Evolutionary conservation across 768 basidiomycete genomes (phyloP).

Genomic region (Phlebiopsis flavidoalba): DNA sequence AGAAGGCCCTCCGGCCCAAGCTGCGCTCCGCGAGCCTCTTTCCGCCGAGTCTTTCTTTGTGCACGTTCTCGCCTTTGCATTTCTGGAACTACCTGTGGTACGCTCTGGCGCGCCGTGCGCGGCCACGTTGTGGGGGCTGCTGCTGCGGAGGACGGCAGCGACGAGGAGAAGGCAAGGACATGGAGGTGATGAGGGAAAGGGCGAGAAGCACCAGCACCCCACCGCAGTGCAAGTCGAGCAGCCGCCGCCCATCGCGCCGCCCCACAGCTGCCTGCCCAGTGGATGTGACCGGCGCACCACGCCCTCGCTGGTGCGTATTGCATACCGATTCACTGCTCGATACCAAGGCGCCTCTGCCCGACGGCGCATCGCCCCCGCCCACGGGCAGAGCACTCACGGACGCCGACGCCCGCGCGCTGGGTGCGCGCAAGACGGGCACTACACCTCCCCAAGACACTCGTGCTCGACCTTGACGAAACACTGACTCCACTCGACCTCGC

Average conservation of each 20-base stretch:
- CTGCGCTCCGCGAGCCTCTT: conserved; percentile 9
- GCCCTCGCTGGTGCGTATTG: not conserved
- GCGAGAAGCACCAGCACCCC: conserved; percentile 19
- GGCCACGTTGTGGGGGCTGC: conserved; percentile 19
- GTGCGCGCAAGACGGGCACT: conserved; percentile 60
- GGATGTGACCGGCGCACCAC: conserved; percentile 6
- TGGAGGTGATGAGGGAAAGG: conserved; percentile 29
- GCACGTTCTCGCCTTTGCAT: conserved; percentile 52
- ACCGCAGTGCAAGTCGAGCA: conserved; percentile 19
- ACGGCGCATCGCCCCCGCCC: not conserved
- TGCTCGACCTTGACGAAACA: conserved; percentile 97
- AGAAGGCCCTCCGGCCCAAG: conserved; percentile 19
- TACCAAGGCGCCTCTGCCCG: not conserved
- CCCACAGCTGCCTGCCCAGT: conserved; percentile 18
- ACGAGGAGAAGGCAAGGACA: conserved; percentile 29
- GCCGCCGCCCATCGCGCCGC: conserved; percentile 24
- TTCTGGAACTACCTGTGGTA: conserved; percentile 67
- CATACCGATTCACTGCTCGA: conserved; percentile 2
- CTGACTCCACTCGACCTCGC: conserved; percentile 95
- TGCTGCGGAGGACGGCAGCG: conserved; percentile 24
- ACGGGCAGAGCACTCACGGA: conserved; percentile 6
- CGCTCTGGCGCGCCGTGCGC: conserved; percentile 46
- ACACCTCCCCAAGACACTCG: conserved; percentile 86
- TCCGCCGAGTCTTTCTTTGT: conserved; percentile 63
- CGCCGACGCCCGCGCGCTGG: conserved; percentile 22